Percentiles rank a stretch among this genome's conserved stretches.
These are phyloP conservation scores for Aureobasidium zeae DNA, from an alignment of 2,329 filamentous ascomycete genomes.

Conservation along the genomic window DNA sequence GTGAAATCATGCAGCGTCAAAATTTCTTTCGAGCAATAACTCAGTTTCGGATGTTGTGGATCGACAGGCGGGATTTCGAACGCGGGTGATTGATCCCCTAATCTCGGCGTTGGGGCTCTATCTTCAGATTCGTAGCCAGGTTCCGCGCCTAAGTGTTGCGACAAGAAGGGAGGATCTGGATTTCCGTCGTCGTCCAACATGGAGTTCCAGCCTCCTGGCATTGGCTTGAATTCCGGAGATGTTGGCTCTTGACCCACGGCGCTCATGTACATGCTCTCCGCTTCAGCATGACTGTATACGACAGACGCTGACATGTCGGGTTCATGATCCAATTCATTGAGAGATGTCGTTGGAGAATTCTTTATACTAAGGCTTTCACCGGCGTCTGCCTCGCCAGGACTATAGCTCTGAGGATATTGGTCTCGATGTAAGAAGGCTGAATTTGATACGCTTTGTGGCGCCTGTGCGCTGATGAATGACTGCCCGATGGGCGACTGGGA, in stretches of 20 bases:
- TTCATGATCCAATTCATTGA: neutral
- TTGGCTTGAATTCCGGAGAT: neutral
- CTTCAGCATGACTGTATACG: conserved; percentile 69
- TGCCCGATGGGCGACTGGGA: conserved; percentile 4
- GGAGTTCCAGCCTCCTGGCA: conserved; percentile 14
- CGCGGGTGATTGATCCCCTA: neutral
- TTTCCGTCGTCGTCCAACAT: conserved; percentile 9
- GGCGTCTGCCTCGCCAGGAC: neutral
- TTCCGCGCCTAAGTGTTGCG: conserved; percentile 3
- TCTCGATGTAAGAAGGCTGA: neutral
- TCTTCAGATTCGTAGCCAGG: conserved; percentile 5
- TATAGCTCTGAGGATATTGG: neutral
- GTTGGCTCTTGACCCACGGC: conserved; percentile 36
- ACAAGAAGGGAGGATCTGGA: conserved; percentile 9
- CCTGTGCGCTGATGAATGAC: conserved; percentile 3
- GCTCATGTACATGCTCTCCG: conserved; percentile 81
- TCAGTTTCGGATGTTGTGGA: conserved; percentile 11
- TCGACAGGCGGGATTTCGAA: neutral
- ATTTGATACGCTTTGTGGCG: neutral
- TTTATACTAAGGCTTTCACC: neutral
- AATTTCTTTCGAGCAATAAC: conserved; percentile 4
- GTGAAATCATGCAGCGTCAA: neutral
- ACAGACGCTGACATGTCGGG: conserved; percentile 46
- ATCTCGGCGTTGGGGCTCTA: conserved; percentile 5
- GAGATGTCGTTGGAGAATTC: neutral